Evolutionary conservation across 176 grass and related monocot genomes (phyloP), one percentile per base, ranked within the genome.

Genomic region (Cenchrus americanus): DNA sequence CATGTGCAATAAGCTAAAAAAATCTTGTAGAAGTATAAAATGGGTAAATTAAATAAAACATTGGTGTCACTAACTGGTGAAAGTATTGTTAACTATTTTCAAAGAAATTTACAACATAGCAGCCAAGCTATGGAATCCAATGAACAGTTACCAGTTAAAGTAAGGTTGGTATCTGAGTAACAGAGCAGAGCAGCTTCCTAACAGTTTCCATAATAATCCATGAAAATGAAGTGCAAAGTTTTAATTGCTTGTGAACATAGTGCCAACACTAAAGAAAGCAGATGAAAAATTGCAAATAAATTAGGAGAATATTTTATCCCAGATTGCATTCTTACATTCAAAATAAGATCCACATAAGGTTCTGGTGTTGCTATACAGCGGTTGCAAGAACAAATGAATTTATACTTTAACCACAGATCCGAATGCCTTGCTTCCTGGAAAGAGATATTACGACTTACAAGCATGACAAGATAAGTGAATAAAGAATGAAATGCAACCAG

Each of bases 331-430:
- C 95, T 93, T 90, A 97, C 95, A 89, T 88, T 93, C 46, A 97
- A 80, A 88, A 97, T 85, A 86, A 75, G 53, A 88, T 97, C 95
- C 69, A 84, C 55, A 66, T 91, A 91, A 40, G 77, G 37, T 82
- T 92, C 48, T 51, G 86, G 87, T 42, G 85, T 87, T 85, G 72
- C 66, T 43, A 79, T 86, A 88, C 95, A 97, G 44, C 90, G 92
- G 15, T 83, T 66, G 82, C 95, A 97, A 27, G 76, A 90, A 86
- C 95, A 97, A 82, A 59, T 66, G 66, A 97, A 97, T 83, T 84
- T 88, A 84, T 97, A 94, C 65, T 97, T 97, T 69, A 85, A 81
- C 92, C 84, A 93, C 66, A 97, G 77, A 87, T 94, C 88, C n/a
- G 71, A 77, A 77, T 82, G 82, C 22, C 92, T 93, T 85, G 78